Evolutionary conservation across 2,329 filamentous ascomycete species (phyloP), one percentile per base, ranked within the genome.

Genomic region (Aureobasidium lini): DNA sequence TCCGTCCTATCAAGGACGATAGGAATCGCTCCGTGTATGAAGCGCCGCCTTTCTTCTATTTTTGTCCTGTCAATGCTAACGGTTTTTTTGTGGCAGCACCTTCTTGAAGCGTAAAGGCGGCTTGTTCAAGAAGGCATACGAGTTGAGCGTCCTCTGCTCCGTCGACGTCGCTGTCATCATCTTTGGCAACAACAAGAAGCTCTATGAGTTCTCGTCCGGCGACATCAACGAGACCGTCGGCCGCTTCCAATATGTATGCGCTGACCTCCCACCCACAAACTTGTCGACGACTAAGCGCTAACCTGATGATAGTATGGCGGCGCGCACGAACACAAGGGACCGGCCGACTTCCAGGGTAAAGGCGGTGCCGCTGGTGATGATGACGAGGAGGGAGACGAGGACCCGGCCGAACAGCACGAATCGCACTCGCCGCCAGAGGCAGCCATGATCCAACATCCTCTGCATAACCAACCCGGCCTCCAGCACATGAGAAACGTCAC

Each of bases 1-100:
- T 99, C 81, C 96, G 96, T 79, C 90, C 93, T 68, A 97, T 97
- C 82, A 96, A 96, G 77, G 92, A 96, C 85, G 92, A 96, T 76
- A 86, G 92, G 70, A 96, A 96, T 73, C 90, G 92, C 73, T 96
- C 92, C 70, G 92, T 96, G 92, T 96, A 90, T 42, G 60, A 15
- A 57, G 13, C 11, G 23, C 39, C 50, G 34, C 36, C 36, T 40
- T 36, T 16, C 40, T 37, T 56, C n/a, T 37, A 44, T 44, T 36
- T 56, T 56, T 18, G 15, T 42, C 49, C 31, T 23, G 16, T 39
- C 40, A 37, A 16, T 44, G 52, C 52, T 56, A 46, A 56, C 52
- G 40, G 52, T 31, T 50, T 36, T 47, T 49, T 18, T 29, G 39
- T 39, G 44, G 60, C 70, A 96, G 92, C 65, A 99, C 94, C 46